These are phyloP conservation scores for Alternaria sp. DNA, from an alignment of 2,329 filamentous ascomycete species.

Conservation along the genomic window DNA sequence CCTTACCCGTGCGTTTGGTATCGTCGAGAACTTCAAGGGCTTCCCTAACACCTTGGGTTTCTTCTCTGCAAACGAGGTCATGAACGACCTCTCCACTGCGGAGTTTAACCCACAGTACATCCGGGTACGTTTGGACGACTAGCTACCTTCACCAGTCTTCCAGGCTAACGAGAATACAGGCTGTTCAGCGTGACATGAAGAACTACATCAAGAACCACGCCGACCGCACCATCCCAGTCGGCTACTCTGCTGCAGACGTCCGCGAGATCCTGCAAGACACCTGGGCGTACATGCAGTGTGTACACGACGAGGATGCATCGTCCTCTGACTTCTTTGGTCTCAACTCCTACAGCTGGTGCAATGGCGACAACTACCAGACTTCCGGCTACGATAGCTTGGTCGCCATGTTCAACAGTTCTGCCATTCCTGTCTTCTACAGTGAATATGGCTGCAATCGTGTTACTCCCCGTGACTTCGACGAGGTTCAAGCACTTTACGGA, in stretches of 20 bases:
- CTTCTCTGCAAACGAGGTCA: constrained; percentile 74
- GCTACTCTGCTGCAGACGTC: constrained; percentile 78
- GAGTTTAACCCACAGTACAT: constrained; percentile 66
- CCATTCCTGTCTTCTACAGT: constrained; percentile 82
- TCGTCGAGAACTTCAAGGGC: constrained; percentile 72
- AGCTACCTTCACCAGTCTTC: background rate
- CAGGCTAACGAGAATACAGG: constrained; percentile 37
- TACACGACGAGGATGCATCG: constrained; percentile 64
- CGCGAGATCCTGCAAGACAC: constrained; percentile 75
- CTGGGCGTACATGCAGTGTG: constrained; percentile 79
- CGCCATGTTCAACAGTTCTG: constrained; percentile 68
- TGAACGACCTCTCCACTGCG: constrained; percentile 65
- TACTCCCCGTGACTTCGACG: constrained; percentile 75
- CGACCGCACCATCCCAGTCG: constrained; percentile 68
- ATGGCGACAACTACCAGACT: constrained; percentile 67
- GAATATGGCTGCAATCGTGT: constrained; percentile 78
- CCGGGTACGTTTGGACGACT: constrained; percentile 49
- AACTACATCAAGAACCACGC: constrained; percentile 70
- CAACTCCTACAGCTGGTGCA: constrained; percentile 80
- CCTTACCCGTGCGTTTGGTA: constrained; percentile 65
- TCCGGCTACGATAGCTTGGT: constrained; percentile 70
- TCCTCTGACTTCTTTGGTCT: constrained; percentile 78
- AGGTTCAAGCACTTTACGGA: constrained; percentile 77
- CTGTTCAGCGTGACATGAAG: constrained; percentile 72
- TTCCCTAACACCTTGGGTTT: constrained; percentile 73